These are phyloP conservation scores for maize (Zea mays) DNA, from an alignment of 176 grass and related monocot genomes.

Conservation along the genomic window Zm-B73-REFERENCE-NAM-5.0 NC_050096.1:8304001-8304500, in stretches of 20 bases:
- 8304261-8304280: not conserved
- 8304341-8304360: not conserved
- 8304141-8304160: not conserved
- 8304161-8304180: not conserved
- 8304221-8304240: not conserved
- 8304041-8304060: not conserved
- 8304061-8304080: not conserved
- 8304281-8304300: not conserved
- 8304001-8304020: not conserved
- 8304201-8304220: not conserved
- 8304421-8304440: not conserved
- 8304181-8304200: not conserved
- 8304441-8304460: not conserved
- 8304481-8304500: not conserved
- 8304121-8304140: not conserved
- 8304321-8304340: not conserved
- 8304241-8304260: not conserved
- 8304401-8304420: not conserved
- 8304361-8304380: not conserved
- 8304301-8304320: slow-evolving; percentile 14
- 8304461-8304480: not conserved
- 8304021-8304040: not conserved
- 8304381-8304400: not conserved
- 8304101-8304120: not conserved
- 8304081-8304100: not conserved